phyloP scores from a whole-genome alignment of 768 basidiomycete genomes.

The Lyophyllum atratum region DNA sequence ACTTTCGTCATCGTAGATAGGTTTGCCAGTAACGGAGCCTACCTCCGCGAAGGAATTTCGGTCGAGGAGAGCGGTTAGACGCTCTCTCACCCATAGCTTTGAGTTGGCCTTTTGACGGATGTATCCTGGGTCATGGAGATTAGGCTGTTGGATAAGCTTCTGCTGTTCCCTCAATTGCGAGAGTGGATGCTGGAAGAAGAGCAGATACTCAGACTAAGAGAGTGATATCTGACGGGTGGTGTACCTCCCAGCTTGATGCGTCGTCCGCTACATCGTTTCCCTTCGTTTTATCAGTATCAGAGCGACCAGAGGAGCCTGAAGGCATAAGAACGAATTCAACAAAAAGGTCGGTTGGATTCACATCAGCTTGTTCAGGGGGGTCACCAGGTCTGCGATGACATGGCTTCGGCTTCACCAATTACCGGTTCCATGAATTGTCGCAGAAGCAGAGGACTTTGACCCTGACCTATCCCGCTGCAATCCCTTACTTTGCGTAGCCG shows the following conservation, averaged over 20 bases:
- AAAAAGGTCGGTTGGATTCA: not conserved
- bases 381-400: not conserved
- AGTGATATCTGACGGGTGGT: not conserved
- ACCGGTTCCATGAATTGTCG: conserved; percentile 7
- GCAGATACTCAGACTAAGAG: not conserved
- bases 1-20: conserved; percentile 26
- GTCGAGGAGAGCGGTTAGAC: conserved; percentile 34
- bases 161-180: conserved; percentile 33
- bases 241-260: conserved; percentile 33
- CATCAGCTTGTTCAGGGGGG: not conserved
- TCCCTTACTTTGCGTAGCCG: not conserved
- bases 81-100: conserved; percentile 44
- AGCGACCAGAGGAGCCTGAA: conserved; percentile 7
- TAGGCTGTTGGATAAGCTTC: conserved; percentile 30
- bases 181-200: conserved; percentile 27
- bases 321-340: conserved; percentile 24
- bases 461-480: not conserved
- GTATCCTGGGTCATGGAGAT: conserved; percentile 38
- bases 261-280: conserved; percentile 14
- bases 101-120: conserved; percentile 37
- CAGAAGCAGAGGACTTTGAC: not conserved
- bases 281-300: not conserved
- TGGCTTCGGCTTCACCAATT: conserved; percentile 10
- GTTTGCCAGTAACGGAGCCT: conserved; percentile 39
- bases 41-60: conserved; percentile 34